phyloP scores from a whole-genome alignment of 108 stramenopile genomes.

The Stephanodiscus triporus region DNA sequence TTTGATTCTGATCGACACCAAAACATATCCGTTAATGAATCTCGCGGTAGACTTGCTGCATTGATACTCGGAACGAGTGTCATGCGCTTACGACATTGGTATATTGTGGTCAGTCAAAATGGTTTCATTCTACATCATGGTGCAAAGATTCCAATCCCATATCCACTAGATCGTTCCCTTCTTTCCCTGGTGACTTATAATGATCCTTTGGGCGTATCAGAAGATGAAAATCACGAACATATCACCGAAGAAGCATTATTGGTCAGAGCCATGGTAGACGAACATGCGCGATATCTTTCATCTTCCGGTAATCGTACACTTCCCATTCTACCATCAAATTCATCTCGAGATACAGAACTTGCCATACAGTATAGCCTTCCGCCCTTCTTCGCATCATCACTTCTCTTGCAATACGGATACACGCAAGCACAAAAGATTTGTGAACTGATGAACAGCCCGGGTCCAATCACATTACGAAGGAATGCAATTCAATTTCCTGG shows the following conservation, averaged over 20 bases:
- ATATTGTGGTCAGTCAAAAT: conserved; percentile 6
- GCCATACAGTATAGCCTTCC: conserved; percentile 44
- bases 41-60: conserved; percentile 21
- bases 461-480: conserved; percentile 44
- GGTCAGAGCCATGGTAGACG: conserved; percentile 35
- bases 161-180: conserved; percentile 29
- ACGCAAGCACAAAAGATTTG: conserved; percentile 30
- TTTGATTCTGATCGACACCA: not conserved
- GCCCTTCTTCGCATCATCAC: conserved; percentile 23
- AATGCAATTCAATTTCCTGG: conserved; percentile 44
- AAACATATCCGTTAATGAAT: not conserved
- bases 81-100: conserved; percentile 52
- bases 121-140: not conserved
- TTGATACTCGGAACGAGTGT: conserved; percentile 51
- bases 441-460: conserved; percentile 24
- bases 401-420: conserved; percentile 39
- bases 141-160: conserved; percentile 28
- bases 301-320: not conserved
- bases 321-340: conserved; percentile 8
- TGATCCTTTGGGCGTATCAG: not conserved
- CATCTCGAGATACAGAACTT: too few species aligned
- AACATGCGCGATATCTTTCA: conserved; percentile 31
- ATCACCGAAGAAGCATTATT: conserved; percentile 7
- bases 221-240: not conserved
- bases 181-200: conserved; percentile 5